phyloP scores from a whole-genome alignment of 2,329 filamentous ascomycete genomes.

The Penicillium sumatraense region DNA sequence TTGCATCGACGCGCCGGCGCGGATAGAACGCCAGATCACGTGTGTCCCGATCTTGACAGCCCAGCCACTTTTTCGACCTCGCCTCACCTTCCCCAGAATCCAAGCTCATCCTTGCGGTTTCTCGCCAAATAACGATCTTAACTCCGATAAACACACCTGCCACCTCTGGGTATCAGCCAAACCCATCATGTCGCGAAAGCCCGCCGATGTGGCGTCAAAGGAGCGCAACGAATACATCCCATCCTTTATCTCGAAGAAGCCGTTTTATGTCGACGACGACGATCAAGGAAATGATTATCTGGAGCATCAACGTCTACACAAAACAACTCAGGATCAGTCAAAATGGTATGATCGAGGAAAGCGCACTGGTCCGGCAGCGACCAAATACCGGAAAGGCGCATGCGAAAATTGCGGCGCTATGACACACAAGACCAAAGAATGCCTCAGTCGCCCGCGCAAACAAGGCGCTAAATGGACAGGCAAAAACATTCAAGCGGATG shows the following conservation, averaged over 20 bases:
- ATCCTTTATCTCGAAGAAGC: constrained; percentile 95
- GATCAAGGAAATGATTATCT: constrained; percentile 83
- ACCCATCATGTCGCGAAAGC: constrained; percentile 52
- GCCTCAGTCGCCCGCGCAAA: constrained; percentile 83
- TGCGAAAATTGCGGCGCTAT: constrained; percentile 98
- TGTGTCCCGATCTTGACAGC: constrained; percentile 17
- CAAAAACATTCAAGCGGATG: constrained; percentile 90
- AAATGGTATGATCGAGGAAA: constrained; percentile 94
- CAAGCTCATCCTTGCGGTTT: constrained; percentile 1
- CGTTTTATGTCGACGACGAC: constrained; percentile 89
- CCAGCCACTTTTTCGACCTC: constrained; percentile 11
- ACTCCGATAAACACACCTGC: not conserved
- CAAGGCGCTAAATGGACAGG: constrained; percentile 91
- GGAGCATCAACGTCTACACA: constrained; percentile 88
- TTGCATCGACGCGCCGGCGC: constrained; percentile 2
- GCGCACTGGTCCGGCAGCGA: constrained; percentile 82
- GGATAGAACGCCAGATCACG: constrained; percentile 34
- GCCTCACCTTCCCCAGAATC: constrained; percentile 11
- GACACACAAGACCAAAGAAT: constrained; percentile 95
- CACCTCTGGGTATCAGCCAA: not conserved
- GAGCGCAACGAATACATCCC: constrained; percentile 99
- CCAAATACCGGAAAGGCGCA: constrained; percentile 96
- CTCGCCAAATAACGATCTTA: not conserved
- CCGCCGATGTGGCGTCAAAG: constrained; percentile 64
- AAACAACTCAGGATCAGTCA: constrained; percentile 68